A percentile compares a stretch with the other conserved stretches of the same genome.
Evolutionary conservation across 306 rosid genomes (phyloP).

Genomic region (Pachyrhizus erosus): DNA sequence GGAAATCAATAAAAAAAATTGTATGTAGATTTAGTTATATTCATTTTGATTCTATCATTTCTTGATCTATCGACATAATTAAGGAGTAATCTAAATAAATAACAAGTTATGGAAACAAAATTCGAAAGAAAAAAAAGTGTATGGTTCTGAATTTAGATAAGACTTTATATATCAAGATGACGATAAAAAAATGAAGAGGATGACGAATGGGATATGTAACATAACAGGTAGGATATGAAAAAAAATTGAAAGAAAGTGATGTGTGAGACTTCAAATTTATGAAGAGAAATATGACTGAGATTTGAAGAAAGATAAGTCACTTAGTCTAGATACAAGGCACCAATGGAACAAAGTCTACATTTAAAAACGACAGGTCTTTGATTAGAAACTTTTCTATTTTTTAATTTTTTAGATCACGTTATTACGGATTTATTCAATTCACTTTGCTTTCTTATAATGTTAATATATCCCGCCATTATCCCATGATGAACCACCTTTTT

Average conservation of each 20-base stretch:
- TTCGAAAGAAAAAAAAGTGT: background rate
- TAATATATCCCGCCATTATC: slow-evolving; percentile 40
- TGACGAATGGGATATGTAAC: slow-evolving; percentile 44
- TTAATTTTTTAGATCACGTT: background rate
- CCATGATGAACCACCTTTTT: slow-evolving; percentile 42
- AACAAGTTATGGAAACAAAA: background rate
- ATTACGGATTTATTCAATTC: slow-evolving; percentile 40
- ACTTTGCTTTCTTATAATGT: slow-evolving; percentile 37
- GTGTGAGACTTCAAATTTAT: slow-evolving; percentile 39
- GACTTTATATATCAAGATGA: slow-evolving; percentile 37
- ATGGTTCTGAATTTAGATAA: background rate
- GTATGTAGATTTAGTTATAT: background rate
- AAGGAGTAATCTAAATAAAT: background rate
- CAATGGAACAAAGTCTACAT: slow-evolving; percentile 56
- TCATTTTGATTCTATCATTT: background rate
- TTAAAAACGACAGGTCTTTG: slow-evolving; percentile 56
- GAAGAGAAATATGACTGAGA: slow-evolving; percentile 45
- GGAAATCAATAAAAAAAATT: background rate
- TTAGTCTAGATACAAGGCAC: slow-evolving; percentile 73
- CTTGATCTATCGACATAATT: background rate
- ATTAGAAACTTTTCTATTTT: slow-evolving; percentile 28
- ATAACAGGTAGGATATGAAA: slow-evolving; percentile 37
- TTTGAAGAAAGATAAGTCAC: slow-evolving; percentile 41
- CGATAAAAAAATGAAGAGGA: slow-evolving; percentile 40
- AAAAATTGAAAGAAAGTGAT: slow-evolving; percentile 51